phyloP scores from a whole-genome alignment of 2,329 filamentous ascomycete species.

The Mycosphaerella sp. region DNA sequence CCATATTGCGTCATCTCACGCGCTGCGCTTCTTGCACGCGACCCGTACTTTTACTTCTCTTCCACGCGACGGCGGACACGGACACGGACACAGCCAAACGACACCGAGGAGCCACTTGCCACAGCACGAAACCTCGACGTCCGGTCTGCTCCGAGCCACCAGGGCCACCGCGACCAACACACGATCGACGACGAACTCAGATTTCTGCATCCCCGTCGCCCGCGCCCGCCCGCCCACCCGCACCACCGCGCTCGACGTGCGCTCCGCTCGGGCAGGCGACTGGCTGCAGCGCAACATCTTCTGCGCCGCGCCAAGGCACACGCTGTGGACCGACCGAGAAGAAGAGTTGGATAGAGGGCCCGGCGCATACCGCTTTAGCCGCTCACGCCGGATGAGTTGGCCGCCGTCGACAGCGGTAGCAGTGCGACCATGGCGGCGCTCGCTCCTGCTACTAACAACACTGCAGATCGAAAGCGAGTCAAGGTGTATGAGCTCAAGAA shows the following conservation, averaged over 20 bases:
- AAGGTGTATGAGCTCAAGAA: constrained; percentile 98
- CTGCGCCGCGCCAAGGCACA: constrained; percentile 6
- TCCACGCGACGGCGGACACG: too few species aligned
- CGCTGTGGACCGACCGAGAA: not conserved
- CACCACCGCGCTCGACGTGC: constrained; percentile 4
- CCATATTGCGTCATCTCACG: constrained; percentile 10
- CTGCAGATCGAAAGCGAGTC: constrained; percentile 58
- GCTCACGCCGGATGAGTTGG: constrained; percentile 21
- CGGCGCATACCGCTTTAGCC: constrained; percentile 17
- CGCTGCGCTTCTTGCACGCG: constrained; percentile 1
- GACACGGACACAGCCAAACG: too few species aligned
- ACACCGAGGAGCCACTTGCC: not conserved
- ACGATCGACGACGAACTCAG: constrained; percentile 2
- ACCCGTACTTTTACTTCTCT: constrained; percentile 1
- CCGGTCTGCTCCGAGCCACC: constrained; percentile 14
- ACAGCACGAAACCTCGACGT: not conserved
- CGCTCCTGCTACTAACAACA: constrained; percentile 37
- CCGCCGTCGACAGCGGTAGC: constrained; percentile 15
- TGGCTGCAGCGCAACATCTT: constrained; percentile 7
- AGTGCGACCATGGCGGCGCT: constrained; percentile 27
- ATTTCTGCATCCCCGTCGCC: constrained; percentile 1
- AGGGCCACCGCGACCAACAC: constrained; percentile 3
- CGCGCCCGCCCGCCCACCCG: not conserved
- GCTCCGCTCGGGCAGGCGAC: constrained; percentile 7
- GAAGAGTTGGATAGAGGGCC: not conserved